phyloP scores from a whole-genome alignment of 2,329 filamentous ascomycete species.

The Fusarium poae region DNA sequence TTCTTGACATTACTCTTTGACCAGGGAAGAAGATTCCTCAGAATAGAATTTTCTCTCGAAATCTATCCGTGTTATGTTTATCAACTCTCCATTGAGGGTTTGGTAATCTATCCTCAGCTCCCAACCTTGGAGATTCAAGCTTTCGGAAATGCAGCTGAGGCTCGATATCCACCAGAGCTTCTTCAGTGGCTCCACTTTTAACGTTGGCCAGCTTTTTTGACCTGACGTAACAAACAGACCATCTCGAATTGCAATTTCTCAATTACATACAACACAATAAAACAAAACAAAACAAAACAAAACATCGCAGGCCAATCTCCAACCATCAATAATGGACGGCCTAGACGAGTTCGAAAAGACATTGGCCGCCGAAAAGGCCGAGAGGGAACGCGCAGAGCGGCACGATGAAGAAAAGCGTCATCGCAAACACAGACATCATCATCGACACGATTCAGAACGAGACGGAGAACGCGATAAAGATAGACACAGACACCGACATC shows the following conservation, averaged over 20 bases:
- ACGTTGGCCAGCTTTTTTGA: slow-evolving; percentile 23
- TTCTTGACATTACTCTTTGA: too few species aligned
- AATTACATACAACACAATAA: neutral
- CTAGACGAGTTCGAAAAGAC: slow-evolving; percentile 82
- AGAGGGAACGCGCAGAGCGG: slow-evolving; percentile 63
- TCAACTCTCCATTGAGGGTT: fast-evolving
- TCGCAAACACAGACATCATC: slow-evolving; percentile 61
- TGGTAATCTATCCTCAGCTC: fast-evolving
- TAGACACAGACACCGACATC: slow-evolving; percentile 37
- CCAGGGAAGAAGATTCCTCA: fast-evolving
- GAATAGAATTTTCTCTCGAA: fast-evolving
- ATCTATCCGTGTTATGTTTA: neutral
- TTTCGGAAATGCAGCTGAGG: neutral
- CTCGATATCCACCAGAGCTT: neutral
- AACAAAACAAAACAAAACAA: slow-evolving; percentile 7
- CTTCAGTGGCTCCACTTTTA: slow-evolving; percentile 15
- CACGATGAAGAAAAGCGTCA: slow-evolving; percentile 58
- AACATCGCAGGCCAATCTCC: fast-evolving
- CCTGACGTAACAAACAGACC: slow-evolving; percentile 40
- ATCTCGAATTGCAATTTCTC: neutral
- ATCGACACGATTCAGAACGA: slow-evolving; percentile 57
- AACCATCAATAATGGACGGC: slow-evolving; percentile 61
- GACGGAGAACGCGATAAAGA: slow-evolving; percentile 43
- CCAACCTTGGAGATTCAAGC: neutral
- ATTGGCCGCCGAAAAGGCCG: slow-evolving; percentile 73